Evolutionary conservation across 257 asterid genomes (phyloP).

Genomic region (Nicotiana otophora): DNA sequence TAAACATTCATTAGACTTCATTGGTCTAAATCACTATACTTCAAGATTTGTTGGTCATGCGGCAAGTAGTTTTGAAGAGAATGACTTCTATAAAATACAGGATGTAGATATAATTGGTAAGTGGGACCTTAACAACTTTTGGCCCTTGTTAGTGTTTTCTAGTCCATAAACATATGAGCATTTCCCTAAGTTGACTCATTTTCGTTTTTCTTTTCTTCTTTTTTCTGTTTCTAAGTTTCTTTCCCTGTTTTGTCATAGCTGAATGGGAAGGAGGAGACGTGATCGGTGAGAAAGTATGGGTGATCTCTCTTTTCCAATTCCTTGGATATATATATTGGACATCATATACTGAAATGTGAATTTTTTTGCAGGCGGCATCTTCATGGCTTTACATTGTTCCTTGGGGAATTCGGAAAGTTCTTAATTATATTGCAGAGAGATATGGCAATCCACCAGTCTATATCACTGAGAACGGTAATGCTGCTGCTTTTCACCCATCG

Average conservation of each 20-base stretch:
- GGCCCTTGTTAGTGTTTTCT: background rate
- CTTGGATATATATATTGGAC: background rate
- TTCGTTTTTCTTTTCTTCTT: slow-evolving; percentile 1
- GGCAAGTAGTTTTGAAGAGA: slow-evolving; percentile 24
- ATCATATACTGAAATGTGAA: background rate
- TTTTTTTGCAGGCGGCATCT: slow-evolving; percentile 42
- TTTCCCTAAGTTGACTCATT: background rate
- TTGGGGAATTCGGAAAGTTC: slow-evolving; percentile 47
- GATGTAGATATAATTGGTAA: slow-evolving; percentile 49
- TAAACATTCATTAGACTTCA: slow-evolving; percentile 39
- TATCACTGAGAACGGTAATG: slow-evolving; percentile 45
- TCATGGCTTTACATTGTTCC: slow-evolving; percentile 52
- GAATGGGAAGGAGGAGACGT: slow-evolving; percentile 48
- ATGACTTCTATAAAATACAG: slow-evolving; percentile 39
- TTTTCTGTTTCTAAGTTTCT: background rate
- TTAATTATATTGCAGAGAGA: slow-evolving; percentile 35
- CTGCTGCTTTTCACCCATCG: background rate
- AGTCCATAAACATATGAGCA: background rate
- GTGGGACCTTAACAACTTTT: background rate
- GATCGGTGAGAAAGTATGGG: slow-evolving; percentile 44
- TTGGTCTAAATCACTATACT: slow-evolving; percentile 54
- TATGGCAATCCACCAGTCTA: slow-evolving; percentile 42
- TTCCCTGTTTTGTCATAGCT: slow-evolving; percentile 24
- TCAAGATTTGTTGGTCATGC: slow-evolving; percentile 43
- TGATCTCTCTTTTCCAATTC: background rate